Base-by-base conservation (phyloP, 495 filamentous ascomycete species). In the Parmelia sp. region DNA sequence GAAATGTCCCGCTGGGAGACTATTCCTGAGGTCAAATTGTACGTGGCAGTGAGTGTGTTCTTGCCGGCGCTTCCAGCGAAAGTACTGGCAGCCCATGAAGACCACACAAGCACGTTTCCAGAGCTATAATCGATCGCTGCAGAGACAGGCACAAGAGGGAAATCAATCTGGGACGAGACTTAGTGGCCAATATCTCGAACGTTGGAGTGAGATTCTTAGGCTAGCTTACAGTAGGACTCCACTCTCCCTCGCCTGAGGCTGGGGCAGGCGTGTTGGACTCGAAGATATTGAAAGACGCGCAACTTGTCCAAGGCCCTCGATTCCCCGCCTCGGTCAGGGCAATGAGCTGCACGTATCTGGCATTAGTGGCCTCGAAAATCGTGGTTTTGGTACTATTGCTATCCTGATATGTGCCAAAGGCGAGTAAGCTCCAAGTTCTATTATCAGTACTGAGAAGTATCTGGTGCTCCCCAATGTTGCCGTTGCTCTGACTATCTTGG, bases 61-160 rank as follows among this genome's bases (percentile, higher is more conserved):
- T 76, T 77, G 17, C 73, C 73, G 12, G 65, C 67, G 17, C 63
- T 70, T 37, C 70, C 74, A 64, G 72, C 69, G 66, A 75, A 82
- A 25, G 71, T 70, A 53, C 77, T 73, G 10, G 71, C 66, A 14
- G 65, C 61, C 67, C 72, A 81, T 0, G 80, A 71, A 1, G 80
- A 79, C 75, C 77, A 83, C 4, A 76, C 65, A 2, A 82, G 66
- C 33, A 84, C 69, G 31, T 78, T 73, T 23, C 78, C 77, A 31
- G 69, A 66, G 47, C 58, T 69, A 9, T 69, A 71, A 21, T 77
- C 71, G 29, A 75, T 71, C 17, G 75, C 77, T 12, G 68, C 72
- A 7, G 77, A 73, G 10, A 75, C 81, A n/a, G 83, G 75, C 0
- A 83, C 77, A 31, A 86, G 64, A 12, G 83, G 83, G 45, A 84